Base-by-base conservation (phyloP, 2,329 filamentous ascomycete species). In the Epichloe coenophiala region DNA sequence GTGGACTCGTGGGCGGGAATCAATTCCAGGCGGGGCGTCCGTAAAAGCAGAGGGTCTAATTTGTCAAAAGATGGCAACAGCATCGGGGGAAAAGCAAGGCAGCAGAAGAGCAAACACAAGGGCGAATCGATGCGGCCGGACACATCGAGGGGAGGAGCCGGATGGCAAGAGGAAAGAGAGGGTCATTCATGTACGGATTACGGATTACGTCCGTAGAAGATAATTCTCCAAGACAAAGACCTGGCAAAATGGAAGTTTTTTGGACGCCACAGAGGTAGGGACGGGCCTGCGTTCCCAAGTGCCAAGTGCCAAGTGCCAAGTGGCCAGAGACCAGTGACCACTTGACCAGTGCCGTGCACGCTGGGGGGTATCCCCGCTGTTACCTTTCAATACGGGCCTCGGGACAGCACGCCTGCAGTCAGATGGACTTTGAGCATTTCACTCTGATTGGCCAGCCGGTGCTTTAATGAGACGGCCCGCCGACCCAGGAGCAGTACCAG, bases 61-160 rank as follows among this genome's bases (percentile, higher is more conserved):
- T 19, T 42, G 21, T n/a, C 11, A 23, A 21, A 17, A 21, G 45
- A 51, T 45, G 46, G 49, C 54, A n/a, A n/a, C n/a, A 56, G 60
- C 60, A 64, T 60, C 53, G 57, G 54, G 57, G 58, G 60, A 58
- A 50, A 58, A 51, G 54, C 61, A 55, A 52, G 58, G 54, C 57
- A 53, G 55, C 48, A 49, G 52, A 52, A 49, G 52, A 52, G 57
- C 48, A 51, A 55, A 45, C 51, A 55, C 47, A 53, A 57, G 41
- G 48, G 50, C 56, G 55, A 42, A 54, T 58, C 52, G 59, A 59
- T 60, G 57, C 58, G 58, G 59, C 59, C 58, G 57, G 57, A 63
- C 58, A 61, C 65, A 68, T 68, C 57, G 63, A 17, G 37, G 56
- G 41, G 23, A 27, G 39, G 31, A 17, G 48, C 48, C 38, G 21